Conservation (phyloP, 192 early-diverging fungal species). For the Podila epicladia region DNA sequence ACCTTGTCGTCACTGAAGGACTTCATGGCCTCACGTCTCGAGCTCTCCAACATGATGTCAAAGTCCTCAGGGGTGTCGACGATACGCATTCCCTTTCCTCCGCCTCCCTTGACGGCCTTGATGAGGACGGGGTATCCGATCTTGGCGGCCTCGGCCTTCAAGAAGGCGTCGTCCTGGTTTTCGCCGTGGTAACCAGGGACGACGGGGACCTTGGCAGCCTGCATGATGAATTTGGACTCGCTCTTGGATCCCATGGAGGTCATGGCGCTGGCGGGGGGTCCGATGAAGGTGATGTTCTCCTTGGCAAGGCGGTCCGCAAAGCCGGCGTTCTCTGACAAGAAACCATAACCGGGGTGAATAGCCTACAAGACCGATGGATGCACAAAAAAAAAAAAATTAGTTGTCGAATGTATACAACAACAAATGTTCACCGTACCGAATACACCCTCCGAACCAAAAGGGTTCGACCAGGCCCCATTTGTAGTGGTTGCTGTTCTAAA, state of each 20-base stretch:
- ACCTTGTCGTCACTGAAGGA: slow-evolving; percentile 92
- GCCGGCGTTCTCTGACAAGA: slow-evolving; percentile 92
- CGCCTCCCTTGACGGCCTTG: slow-evolving; percentile 97
- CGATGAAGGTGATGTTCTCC: slow-evolving; percentile 86
- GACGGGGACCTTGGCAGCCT: slow-evolving; percentile 86
- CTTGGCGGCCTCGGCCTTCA: slow-evolving; percentile 76
- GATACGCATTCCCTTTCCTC: slow-evolving; percentile 98
- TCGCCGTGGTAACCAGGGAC: slow-evolving; percentile 96
- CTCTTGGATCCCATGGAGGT: slow-evolving; percentile 94
- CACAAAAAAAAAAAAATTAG: not conserved
- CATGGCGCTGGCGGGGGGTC: slow-evolving; percentile 89
- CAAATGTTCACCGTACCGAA: not conserved
- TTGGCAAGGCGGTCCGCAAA: slow-evolving; percentile 81
- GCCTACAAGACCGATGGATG: slow-evolving; percentile 60
- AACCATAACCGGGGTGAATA: slow-evolving; percentile 97
- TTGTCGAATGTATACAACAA: not conserved
- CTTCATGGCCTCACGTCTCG: slow-evolving; percentile 87
- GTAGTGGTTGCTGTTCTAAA: slow-evolving; percentile 1
- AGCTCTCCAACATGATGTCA: slow-evolving; percentile 84
- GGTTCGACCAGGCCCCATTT: not conserved
- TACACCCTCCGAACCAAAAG: no score
- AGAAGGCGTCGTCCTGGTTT: slow-evolving; percentile 78
- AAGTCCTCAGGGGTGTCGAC: slow-evolving; percentile 82
- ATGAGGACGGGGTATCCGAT: slow-evolving; percentile 98
- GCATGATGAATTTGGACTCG: slow-evolving; percentile 93